These are phyloP conservation scores for Pisolithus sp. DNA, from an alignment of 768 basidiomycete species.

Conservation along the genomic window DNA sequence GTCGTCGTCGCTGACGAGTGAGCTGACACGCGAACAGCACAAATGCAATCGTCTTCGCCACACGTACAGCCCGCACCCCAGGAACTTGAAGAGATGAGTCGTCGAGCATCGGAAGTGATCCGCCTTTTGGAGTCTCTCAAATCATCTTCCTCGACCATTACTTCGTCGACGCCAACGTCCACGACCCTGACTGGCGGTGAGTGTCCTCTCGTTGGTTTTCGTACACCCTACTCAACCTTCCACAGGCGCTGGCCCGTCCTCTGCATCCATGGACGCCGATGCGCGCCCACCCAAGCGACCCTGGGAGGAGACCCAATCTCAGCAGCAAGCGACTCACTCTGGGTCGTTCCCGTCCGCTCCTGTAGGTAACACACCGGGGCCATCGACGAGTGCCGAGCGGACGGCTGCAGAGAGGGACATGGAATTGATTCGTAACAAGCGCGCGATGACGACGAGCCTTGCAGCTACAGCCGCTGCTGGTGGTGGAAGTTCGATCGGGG, in stretches of 20 bases:
- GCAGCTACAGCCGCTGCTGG: conserved; percentile 38
- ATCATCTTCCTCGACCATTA: conserved; percentile 13
- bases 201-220: conserved; percentile 8
- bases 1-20: not conserved
- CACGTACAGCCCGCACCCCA: conserved; percentile 45
- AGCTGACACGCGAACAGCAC: conserved; percentile 13
- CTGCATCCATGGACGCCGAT: conserved; percentile 22
- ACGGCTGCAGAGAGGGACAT: conserved; percentile 77
- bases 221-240: conserved; percentile 16
- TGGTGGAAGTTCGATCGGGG: conserved; percentile 18
- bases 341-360: conserved; percentile 15
- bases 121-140: conserved; percentile 48
- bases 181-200: conserved; percentile 3
- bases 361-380: conserved; percentile 7
- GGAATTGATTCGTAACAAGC: conserved; percentile 77
- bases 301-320: conserved; percentile 55
- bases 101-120: conserved; percentile 59
- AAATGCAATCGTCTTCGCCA: conserved; percentile 38
- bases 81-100: conserved; percentile 67
- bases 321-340: conserved; percentile 13
- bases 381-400: conserved; percentile 35
- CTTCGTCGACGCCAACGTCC: conserved; percentile 13
- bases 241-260: conserved; percentile 18
- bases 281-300: conserved; percentile 65
- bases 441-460: conserved; percentile 63